These are phyloP conservation scores for Apiospora hydei DNA, from an alignment of 2,329 filamentous ascomycete genomes.

Conservation along the genomic window DNA sequence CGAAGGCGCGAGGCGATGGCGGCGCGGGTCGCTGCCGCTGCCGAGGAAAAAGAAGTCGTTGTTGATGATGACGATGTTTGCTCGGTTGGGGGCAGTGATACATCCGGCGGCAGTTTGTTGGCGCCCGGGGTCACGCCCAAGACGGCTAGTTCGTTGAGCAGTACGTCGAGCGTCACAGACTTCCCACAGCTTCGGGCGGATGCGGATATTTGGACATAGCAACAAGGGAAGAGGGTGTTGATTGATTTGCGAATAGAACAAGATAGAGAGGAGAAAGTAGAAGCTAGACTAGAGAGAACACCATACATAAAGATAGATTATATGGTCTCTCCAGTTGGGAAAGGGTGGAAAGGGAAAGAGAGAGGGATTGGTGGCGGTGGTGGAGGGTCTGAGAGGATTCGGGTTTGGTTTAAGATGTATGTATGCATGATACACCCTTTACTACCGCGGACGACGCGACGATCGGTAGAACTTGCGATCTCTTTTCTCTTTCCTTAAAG, in stretches of 20 bases:
- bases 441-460: background rate
- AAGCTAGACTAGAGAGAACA: background rate
- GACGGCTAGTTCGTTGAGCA: background rate
- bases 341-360: background rate
- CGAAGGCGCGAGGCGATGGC: background rate
- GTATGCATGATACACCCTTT: constrained; percentile 6
- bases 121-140: background rate
- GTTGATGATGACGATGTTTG: background rate
- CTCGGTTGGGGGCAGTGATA: constrained; percentile 14
- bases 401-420: background rate
- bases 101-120: background rate
- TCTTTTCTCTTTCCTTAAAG: background rate
- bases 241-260: background rate
- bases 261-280: background rate
- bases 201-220: background rate
- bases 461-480: constrained; percentile 9
- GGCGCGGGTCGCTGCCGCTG: background rate
- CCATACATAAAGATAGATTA: no score
- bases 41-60: background rate
- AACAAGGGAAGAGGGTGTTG: background rate
- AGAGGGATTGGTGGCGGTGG: background rate
- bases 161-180: constrained; percentile 1
- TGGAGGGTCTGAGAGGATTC: no score
- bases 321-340: no score
- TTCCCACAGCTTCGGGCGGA: constrained; percentile 1